Evolutionary conservation across 345 rosid species (phyloP).

Genomic region (Aquilaria sinensis): DNA sequence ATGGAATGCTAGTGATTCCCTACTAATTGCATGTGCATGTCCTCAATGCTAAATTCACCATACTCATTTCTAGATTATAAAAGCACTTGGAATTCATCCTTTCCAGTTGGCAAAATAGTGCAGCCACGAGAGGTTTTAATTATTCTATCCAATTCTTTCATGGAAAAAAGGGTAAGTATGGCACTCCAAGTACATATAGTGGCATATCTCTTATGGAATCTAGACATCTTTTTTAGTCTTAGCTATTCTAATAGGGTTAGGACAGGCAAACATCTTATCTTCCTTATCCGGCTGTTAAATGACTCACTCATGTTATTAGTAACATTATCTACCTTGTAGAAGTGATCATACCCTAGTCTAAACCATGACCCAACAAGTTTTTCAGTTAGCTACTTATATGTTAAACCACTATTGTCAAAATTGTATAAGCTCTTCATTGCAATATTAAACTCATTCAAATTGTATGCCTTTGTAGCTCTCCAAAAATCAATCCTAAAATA

Average conservation of each 20-base stretch:
- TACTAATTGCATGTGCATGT: not conserved
- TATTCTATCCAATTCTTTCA: not conserved
- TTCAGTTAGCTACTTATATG: not conserved
- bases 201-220: not conserved
- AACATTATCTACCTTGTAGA: no score
- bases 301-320: no score
- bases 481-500: not conserved
- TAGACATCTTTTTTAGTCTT: not conserved
- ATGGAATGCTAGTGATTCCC: not conserved
- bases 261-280: not conserved
- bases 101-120: not conserved
- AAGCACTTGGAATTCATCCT: not conserved
- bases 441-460: not conserved
- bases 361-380: not conserved
- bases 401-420: no score
- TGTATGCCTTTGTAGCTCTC: no score
- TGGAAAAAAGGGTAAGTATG: not conserved
- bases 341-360: not conserved
- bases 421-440: not conserved
- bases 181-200: not conserved
- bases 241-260: not conserved
- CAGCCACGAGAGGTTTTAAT: no score
- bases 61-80: not conserved
- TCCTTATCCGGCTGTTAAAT: no score
- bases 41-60: not conserved